Percentiles rank a stretch among this genome's conserved stretches.
These are phyloP conservation scores for Brassica rapa DNA, from an alignment of 345 rosid species.

Conservation along the genomic window DNA sequence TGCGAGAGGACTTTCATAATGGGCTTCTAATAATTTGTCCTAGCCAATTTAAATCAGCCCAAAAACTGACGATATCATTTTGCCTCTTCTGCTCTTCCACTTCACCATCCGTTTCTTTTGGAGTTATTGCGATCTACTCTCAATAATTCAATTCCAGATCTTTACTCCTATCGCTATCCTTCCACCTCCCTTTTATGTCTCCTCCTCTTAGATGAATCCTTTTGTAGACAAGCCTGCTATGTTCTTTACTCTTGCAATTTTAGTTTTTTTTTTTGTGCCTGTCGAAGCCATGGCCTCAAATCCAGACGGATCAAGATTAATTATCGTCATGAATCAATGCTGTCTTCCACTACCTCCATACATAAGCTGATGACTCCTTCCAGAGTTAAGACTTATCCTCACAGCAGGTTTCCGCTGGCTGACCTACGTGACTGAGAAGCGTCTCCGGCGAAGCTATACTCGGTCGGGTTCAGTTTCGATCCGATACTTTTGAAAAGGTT, in stretches of 20 bases:
- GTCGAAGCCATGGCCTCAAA: neutral
- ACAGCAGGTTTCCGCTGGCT: neutral
- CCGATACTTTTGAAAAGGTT: neutral
- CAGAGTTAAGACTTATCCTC: neutral
- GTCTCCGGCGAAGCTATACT: neutral
- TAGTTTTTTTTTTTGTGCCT: neutral
- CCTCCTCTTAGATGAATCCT: neutral
- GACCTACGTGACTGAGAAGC: neutral
- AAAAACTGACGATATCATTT: neutral
- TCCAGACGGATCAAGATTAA: neutral
- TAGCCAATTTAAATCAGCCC: neutral
- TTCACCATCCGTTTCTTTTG: neutral
- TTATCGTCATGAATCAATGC: neutral
- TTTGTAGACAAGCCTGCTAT: neutral
- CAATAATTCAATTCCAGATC: neutral
- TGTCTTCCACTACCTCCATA: neutral
- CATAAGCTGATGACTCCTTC: neutral
- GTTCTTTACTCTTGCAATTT: neutral
- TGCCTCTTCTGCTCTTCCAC: neutral
- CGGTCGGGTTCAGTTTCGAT: neutral
- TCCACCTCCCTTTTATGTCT: neutral
- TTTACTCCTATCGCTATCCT: neutral
- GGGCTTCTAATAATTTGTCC: no score
- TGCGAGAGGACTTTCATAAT: no score
- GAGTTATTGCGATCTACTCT: neutral